Base-by-base conservation (phyloP, 2,329 filamentous ascomycete genomes). In the Sphaerulina vaccinii region DNA sequence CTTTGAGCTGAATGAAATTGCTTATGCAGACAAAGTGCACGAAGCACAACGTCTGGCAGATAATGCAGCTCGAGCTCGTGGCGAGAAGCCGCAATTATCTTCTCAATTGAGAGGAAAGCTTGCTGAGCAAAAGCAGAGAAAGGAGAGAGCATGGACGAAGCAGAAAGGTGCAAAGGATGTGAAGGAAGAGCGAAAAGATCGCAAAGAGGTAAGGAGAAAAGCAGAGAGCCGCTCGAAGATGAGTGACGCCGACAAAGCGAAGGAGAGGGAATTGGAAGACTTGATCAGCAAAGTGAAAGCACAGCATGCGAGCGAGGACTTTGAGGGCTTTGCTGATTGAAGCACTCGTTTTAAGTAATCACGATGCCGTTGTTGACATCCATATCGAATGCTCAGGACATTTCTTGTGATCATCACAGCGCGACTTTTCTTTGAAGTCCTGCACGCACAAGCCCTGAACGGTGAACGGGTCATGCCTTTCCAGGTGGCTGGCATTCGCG, bases 21-120 rank as follows among this genome's bases (percentile, higher is more conserved):
- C 66, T 1, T 78, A 76, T 60, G 73, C 72, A 21, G 75, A 79
- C 54, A 74, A 73, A 55, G 54, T 63, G 22, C 66, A 73, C 2
- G 75, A 78, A 62, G 63, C 68, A 47, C 69, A 70, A 40, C 66
- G 75, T 9, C 61, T 64, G n/a, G 69, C 66, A 24, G 69, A 72
- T 13, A 51, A 65, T n/a, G 61, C 49, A 8, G 62, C 66, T 18
- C 49, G 55, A 9, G 59, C 62, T 8, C 56, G 63, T 4, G 66
- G 66, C 5, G 62, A 65, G 51, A 52, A 53, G 16, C 57, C 57
- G 11, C 46, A 55, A 21, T 38, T 60, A 2, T 55, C 58, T 15
- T 57, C 57, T 13, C 58, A 62, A n/a, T 59, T 60, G 36, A 69
- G 69, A 53, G 64, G 63, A 1, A 63, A 61, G 11, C 56, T 61